Conservation (phyloP, 2,329 filamentous ascomycete species). For the Diaporthe destruens region DNA sequence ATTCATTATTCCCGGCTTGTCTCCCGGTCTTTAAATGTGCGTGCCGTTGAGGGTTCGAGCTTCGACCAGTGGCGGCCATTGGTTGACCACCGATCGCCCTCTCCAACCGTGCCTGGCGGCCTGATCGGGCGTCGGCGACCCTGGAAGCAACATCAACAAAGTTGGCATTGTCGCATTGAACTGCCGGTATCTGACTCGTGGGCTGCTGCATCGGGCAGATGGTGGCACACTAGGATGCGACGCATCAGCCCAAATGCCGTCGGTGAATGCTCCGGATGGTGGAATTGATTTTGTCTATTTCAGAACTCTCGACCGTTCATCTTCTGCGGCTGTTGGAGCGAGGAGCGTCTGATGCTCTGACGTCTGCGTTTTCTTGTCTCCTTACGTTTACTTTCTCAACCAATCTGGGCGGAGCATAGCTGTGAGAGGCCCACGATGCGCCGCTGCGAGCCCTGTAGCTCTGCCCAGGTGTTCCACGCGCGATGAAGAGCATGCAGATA, state of each 20-base stretch:
- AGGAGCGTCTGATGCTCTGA: neutral
- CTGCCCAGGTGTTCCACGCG: conserved; percentile 29
- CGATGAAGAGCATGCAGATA: conserved; percentile 28
- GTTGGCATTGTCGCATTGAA: conserved; percentile 26
- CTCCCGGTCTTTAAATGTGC: conserved; percentile 9
- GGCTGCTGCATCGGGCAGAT: conserved; percentile 25
- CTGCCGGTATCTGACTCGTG: conserved; percentile 31
- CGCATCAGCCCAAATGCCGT: conserved; percentile 19
- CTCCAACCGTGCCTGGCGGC: neutral
- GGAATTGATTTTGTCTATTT: neutral
- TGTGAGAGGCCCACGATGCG: conserved; percentile 12
- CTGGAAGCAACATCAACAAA: conserved; percentile 23
- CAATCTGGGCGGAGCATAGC: neutral
- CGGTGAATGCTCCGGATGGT: conserved; percentile 6
- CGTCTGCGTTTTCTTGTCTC: neutral
- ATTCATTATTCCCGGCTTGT: conserved; percentile 20
- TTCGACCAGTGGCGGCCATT: neutral
- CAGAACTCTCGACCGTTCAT: neutral
- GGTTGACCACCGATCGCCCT: neutral
- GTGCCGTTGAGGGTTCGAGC: neutral
- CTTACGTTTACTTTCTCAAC: neutral
- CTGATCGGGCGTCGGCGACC: conserved; percentile 27
- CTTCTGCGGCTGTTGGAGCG: neutral
- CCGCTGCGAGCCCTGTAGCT: conserved; percentile 25
- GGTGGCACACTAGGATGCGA: neutral